A percentile compares a stretch with the other conserved stretches of the same genome.
Evolutionary conservation across 345 rosid genomes (phyloP).

Genomic region (Euclidium syriacum): DNA sequence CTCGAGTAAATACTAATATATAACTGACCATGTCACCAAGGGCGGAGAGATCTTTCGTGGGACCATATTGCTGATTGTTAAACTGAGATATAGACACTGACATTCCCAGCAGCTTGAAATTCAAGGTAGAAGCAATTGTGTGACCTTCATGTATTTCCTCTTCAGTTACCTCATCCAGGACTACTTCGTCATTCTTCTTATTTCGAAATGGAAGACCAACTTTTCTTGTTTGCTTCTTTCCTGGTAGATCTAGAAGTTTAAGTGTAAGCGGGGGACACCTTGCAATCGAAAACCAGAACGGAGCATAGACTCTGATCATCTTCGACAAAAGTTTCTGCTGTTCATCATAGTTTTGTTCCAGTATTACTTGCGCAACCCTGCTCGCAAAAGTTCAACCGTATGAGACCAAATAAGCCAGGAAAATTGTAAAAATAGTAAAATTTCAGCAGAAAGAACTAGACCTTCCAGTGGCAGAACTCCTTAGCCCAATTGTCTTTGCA

Average conservation of each 20-base stretch:
- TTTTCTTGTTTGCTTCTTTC: conserved; percentile 46
- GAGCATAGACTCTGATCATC: conserved; percentile 75
- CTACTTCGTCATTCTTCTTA: conserved; percentile 36
- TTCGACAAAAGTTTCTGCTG: conserved; percentile 51
- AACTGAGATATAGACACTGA: conserved; percentile 56
- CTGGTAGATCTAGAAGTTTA: conserved; percentile 50
- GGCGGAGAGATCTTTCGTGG: conserved; percentile 75
- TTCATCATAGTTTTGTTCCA: conserved; percentile 78
- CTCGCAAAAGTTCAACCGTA: conserved; percentile 20
- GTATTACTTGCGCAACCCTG: conserved; percentile 80
- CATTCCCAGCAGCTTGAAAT: conserved; percentile 63
- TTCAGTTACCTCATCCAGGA: conserved; percentile 58
- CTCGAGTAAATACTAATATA: background rate
- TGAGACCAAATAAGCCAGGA: conserved; percentile 22
- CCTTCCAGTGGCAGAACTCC: conserved; percentile 93
- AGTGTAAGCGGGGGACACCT: conserved; percentile 82
- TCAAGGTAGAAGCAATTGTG: conserved; percentile 89
- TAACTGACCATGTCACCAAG: conserved; percentile 84
- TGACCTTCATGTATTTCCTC: conserved; percentile 78
- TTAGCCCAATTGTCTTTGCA: conserved; percentile 67
- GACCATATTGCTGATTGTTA: conserved; percentile 59
- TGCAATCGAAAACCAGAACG: conserved; percentile 81
- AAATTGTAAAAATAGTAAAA: conserved; percentile 3
- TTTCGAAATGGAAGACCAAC: conserved; percentile 50
- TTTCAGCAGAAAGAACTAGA: conserved; percentile 26